These are phyloP conservation scores for Xylariaceae sp. DNA, from an alignment of 2,329 filamentous ascomycete genomes.

Conservation along the genomic window DNA sequence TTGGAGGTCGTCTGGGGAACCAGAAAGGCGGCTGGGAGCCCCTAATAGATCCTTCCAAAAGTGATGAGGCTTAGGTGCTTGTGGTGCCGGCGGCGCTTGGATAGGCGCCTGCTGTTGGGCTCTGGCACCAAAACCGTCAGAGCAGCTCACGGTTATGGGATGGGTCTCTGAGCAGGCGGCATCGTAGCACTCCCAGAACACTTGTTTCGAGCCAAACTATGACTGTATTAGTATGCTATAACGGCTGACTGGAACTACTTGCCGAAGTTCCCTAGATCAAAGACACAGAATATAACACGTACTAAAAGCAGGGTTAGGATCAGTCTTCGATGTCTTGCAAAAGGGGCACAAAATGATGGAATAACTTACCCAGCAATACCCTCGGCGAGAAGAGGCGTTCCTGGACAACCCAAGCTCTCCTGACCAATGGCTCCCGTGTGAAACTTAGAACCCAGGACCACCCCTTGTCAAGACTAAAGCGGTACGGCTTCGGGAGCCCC, in stretches of 20 bases:
- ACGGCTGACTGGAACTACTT: neutral
- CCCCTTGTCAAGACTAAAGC: constrained; percentile 2
- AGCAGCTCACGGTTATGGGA: neutral
- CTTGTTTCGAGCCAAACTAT: constrained; percentile 18
- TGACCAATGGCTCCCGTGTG: constrained; percentile 1
- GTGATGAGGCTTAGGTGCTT: neutral
- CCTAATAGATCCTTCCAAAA: neutral
- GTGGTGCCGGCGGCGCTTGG: neutral
- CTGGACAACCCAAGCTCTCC: neutral
- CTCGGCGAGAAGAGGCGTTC: constrained; percentile 13
- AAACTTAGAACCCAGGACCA: constrained; percentile 4
- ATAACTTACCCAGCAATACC: neutral
- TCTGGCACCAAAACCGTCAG: too few species aligned
- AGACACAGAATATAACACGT: too few species aligned
- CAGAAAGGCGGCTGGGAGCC: neutral
- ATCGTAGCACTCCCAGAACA: constrained; percentile 20
- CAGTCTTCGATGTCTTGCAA: too few species aligned
- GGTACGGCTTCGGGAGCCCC: neutral
- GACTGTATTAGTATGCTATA: neutral
- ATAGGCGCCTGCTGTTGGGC: too few species aligned
- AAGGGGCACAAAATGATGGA: too few species aligned
- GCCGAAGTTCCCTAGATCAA: neutral
- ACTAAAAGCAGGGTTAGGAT: too few species aligned
- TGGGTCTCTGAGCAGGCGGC: constrained; percentile 1
- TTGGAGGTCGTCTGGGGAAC: neutral